phyloP scores from a whole-genome alignment of 2,329 filamentous ascomycete species.

The Raffaelea arxii region DNA sequence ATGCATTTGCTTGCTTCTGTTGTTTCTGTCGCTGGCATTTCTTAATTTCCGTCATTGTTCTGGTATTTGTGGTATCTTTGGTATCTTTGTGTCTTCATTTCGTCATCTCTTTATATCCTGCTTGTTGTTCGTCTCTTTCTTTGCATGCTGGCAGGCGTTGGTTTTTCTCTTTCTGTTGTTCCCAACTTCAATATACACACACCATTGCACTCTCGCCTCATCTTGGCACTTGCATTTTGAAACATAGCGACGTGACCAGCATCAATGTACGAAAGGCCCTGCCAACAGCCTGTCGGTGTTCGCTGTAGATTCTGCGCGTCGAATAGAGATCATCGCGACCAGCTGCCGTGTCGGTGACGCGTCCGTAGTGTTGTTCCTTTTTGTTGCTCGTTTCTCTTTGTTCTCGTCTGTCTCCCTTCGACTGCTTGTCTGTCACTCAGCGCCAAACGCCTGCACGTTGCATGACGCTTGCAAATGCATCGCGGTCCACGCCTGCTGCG shows the following conservation, averaged over 20 bases:
- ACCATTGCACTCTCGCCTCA: not conserved
- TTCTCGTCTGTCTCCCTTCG: not conserved
- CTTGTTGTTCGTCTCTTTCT: not conserved
- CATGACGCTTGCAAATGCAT: constrained; percentile 85
- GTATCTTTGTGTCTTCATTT: not conserved
- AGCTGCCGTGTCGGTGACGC: too few species aligned
- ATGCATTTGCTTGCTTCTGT: too few species aligned
- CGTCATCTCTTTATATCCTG: not conserved
- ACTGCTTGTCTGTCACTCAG: constrained; percentile 29
- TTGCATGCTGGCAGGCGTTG: constrained; percentile 4
- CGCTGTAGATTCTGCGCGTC: not conserved
- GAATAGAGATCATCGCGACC: too few species aligned
- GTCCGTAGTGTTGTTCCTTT: not conserved
- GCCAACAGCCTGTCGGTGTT: not conserved
- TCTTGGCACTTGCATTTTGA: too few species aligned
- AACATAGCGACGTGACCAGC: too few species aligned
- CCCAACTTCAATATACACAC: not conserved
- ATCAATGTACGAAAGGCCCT: not conserved
- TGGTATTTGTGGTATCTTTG: too few species aligned
- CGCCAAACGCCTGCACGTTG: constrained; percentile 72
- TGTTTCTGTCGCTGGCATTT: too few species aligned
- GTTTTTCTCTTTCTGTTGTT: not conserved
- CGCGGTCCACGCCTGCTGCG: constrained; percentile 58
- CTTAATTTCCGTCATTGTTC: too few species aligned
- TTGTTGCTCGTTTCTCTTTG: not conserved